Base-by-base conservation (phyloP, 352 stramenopile species). In the Globisporangium paddicum region DNA sequence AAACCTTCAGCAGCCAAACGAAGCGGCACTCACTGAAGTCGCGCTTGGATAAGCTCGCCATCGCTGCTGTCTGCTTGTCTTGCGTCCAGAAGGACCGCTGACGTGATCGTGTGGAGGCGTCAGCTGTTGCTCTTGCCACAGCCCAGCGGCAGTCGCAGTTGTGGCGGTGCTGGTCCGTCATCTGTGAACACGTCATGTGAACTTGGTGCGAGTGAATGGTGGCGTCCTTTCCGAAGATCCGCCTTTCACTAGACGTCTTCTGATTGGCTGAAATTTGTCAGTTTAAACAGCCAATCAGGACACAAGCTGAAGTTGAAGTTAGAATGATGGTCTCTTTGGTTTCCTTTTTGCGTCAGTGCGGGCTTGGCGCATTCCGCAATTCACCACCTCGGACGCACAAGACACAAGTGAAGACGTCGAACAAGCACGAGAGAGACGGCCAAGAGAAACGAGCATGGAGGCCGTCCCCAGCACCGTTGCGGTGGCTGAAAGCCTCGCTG, bases 231-330 rank as follows among this genome's bases (percentile, higher is more conserved):
- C n/a, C 40, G 41, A 54, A 54, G 28, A 28, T 53, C 25, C 18
- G 26, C 9, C 16, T 41, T 40, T 8, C 45, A 23, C 18, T 2
- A 4, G 8, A 19, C 23, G 28, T 0, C 10, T 2, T 21, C 10
- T 8, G 32, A 56, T 56, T 56, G 32, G 50, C 5, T 56, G 21
- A 56, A 56, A 56, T 19, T 14, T 1, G 7, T 11, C 13, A 11
- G 25, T 18, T 32, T 14, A 19, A 7, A 4, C 34, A 58, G 30
- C 56, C 56, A 63, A 63, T 63, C 56, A 50, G n/a, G 28, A 19
- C 16, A 6, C 40, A 30, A 3, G 14, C 6, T 30, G 16, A 45
- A 54, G 28, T 48, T 62, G 45, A 61, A 54, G 55, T 55, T 9
- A 2, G 51, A 58, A 30, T 58, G 52, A 58, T 58, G 38, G 52